phyloP scores from a whole-genome alignment of 176 grass and related monocot genomes.

The Bonia amplexicaulis region DNA sequence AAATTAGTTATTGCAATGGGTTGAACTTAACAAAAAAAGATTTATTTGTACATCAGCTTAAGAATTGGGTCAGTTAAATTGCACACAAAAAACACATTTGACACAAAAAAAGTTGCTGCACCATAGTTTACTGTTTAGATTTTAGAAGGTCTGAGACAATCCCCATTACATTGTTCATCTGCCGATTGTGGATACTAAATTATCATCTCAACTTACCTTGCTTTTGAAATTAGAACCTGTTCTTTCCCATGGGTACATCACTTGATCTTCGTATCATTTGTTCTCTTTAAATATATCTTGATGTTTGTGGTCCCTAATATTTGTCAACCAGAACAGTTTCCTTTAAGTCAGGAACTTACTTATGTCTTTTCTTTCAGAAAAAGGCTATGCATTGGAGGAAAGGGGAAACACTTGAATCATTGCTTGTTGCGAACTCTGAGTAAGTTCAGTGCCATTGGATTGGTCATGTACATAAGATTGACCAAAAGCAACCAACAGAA shows the following conservation, averaged over 20 bases:
- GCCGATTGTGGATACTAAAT: not conserved
- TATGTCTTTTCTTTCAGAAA: conserved; percentile 55
- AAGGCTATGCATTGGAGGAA: conserved; percentile 73
- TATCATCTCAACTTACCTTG: conserved; percentile 8
- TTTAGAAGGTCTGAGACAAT: not conserved
- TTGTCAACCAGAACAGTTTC: not conserved
- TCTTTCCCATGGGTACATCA: not conserved
- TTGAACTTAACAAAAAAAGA: not conserved
- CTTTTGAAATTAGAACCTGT: not conserved
- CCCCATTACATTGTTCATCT: not conserved
- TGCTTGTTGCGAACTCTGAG: conserved; percentile 63
- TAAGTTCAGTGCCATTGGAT: conserved; percentile 42
- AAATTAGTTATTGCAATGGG: not conserved
- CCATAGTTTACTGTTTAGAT: not conserved
- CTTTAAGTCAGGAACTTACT: conserved; percentile 29
- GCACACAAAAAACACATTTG: not conserved
- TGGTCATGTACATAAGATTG: conserved; percentile 17
- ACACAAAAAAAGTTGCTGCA: not conserved
- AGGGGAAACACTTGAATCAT: conserved; percentile 80
- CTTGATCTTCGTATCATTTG: not conserved
- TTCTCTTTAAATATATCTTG: not conserved
- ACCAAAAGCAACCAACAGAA: not conserved
- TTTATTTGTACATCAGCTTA: not conserved
- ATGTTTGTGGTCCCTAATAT: conserved; percentile 6
- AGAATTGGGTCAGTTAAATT: not conserved